Conservation (phyloP, 805 yeast genomes). For the Millerozyma acaciae region DNA sequence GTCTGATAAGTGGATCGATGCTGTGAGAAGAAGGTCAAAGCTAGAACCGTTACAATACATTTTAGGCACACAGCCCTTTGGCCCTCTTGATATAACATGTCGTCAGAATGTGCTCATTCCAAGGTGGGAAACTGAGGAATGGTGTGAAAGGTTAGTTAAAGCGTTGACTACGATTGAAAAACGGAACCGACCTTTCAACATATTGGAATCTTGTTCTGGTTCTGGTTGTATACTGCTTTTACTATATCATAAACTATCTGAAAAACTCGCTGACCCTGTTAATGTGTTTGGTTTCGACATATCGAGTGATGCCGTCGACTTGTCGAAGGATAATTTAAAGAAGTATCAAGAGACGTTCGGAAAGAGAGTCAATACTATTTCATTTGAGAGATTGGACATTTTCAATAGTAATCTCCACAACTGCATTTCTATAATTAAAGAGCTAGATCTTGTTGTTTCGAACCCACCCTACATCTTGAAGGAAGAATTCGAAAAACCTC, state of each 20-base stretch:
- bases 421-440: slow-evolving; percentile 1
- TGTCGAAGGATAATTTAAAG: slow-evolving; percentile 46
- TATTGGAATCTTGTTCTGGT: slow-evolving; percentile 81
- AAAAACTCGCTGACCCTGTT: not conserved
- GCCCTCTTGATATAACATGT: slow-evolving; percentile 58
- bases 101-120: slow-evolving; percentile 74
- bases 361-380: slow-evolving; percentile 4
- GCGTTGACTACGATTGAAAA: slow-evolving; percentile 7
- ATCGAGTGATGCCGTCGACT: slow-evolving; percentile 46
- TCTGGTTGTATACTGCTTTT: slow-evolving; percentile 79
- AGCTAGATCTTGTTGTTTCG: slow-evolving; percentile 59
- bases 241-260: slow-evolving; percentile 25
- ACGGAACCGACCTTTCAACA: slow-evolving; percentile 12
- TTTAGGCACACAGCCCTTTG: slow-evolving; percentile 85
- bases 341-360: slow-evolving; percentile 3
- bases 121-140: slow-evolving; percentile 93
- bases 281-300: slow-evolving; percentile 52
- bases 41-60: slow-evolving; percentile 80
- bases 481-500: slow-evolving; percentile 36
- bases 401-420: slow-evolving; percentile 7
- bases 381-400: slow-evolving; percentile 13
- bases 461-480: slow-evolving; percentile 87
- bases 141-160: slow-evolving; percentile 49
- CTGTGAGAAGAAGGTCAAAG: slow-evolving; percentile 50
- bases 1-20: slow-evolving; percentile 39